phyloP scores from a whole-genome alignment of 169 alveolate genomes.

The Babesia sp. region DNA sequence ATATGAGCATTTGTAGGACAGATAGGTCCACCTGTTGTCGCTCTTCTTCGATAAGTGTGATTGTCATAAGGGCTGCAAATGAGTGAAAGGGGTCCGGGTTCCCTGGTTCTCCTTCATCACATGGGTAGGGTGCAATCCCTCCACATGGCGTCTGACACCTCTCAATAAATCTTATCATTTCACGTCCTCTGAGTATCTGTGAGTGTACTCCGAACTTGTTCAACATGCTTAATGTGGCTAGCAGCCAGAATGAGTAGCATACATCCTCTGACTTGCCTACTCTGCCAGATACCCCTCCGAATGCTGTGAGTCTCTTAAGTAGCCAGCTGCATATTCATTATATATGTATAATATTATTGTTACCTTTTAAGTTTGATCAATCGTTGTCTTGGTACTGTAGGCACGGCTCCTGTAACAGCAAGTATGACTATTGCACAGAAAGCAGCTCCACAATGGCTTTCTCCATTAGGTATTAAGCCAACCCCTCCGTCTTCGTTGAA shows the following conservation, averaged over 20 bases:
- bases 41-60: constrained; percentile 35
- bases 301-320: constrained; percentile 23
- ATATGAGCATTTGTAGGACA: constrained; percentile 24
- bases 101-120: background rate
- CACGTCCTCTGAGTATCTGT: constrained; percentile 9
- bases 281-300: constrained; percentile 73
- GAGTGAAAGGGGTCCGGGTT: constrained; percentile 67
- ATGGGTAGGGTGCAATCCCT: constrained; percentile 45
- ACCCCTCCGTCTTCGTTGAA: constrained; percentile 76
- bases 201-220: constrained; percentile 6
- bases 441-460: constrained; percentile 75
- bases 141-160: constrained; percentile 45
- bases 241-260: constrained; percentile 76
- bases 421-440: constrained; percentile 67
- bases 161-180: constrained; percentile 44
- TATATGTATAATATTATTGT: background rate
- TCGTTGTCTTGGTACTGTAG: background rate
- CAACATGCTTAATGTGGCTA: constrained; percentile 60
- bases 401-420: constrained; percentile 8
- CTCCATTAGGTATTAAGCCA: constrained; percentile 48
- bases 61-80: constrained; percentile 45
- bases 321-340: constrained; percentile 44
- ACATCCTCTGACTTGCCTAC: constrained; percentile 73
- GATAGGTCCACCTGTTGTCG: constrained; percentile 1
- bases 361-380: constrained; percentile 28